Percentiles rank a stretch among this genome's conserved stretches.
phyloP scores from a whole-genome alignment of 345 rosid species.

The Bruguiera parviflora region DNA sequence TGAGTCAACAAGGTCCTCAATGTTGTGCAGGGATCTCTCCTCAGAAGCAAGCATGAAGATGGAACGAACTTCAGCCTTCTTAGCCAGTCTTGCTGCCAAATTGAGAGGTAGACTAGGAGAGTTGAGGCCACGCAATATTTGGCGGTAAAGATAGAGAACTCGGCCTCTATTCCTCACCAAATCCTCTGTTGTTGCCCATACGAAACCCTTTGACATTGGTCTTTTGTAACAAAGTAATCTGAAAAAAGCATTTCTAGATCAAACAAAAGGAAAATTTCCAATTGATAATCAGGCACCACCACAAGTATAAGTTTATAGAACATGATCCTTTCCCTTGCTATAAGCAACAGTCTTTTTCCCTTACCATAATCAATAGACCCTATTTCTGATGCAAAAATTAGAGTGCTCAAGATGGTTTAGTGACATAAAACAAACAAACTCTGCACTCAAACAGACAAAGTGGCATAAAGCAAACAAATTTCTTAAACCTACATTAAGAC shows the following conservation, averaged over 20 bases:
- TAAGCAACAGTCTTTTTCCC: too few relatives aligned
- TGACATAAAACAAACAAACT: too few relatives aligned
- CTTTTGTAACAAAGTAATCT: neutral
- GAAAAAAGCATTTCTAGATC: neutral
- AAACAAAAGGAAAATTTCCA: neutral
- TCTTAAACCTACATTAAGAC: too few relatives aligned
- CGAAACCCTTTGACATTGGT: constrained; percentile 32
- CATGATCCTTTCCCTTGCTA: too few relatives aligned
- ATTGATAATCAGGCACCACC: neutral
- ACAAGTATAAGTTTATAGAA: too few relatives aligned
- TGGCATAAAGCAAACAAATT: too few relatives aligned
- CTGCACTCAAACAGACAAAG: too few relatives aligned
- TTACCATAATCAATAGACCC: too few relatives aligned
- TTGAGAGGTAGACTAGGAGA: constrained; percentile 48
- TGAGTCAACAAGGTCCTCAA: constrained; percentile 47
- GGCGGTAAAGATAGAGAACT: constrained; percentile 50
- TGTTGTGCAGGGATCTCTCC: constrained; percentile 49
- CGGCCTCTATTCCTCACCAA: constrained; percentile 48
- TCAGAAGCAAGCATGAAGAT: constrained; percentile 52
- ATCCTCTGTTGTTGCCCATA: constrained; percentile 56
- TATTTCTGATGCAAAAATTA: too few relatives aligned
- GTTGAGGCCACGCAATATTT: constrained; percentile 49
- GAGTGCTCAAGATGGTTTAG: too few relatives aligned
- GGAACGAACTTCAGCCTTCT: constrained; percentile 56
- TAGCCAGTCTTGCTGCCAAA: constrained; percentile 53